Evolutionary conservation across 2,329 filamentous ascomycete genomes (phyloP).

Genomic region (Trichoderma koningii): DNA sequence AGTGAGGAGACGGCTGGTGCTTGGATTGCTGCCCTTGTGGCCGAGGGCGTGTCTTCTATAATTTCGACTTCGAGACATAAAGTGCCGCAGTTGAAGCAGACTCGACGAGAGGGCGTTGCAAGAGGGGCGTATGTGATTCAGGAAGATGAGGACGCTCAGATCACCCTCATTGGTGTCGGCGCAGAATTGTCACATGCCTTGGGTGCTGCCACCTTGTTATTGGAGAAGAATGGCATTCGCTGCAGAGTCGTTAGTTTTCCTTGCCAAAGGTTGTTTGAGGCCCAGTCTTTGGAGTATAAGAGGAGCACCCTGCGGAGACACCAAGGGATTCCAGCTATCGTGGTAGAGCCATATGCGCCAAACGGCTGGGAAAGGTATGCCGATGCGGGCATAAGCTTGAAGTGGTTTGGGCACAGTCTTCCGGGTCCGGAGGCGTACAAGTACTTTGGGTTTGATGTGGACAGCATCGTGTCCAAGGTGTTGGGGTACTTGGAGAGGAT

Average conservation of each 20-base stretch:
- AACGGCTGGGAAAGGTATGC: slow-evolving; percentile 20
- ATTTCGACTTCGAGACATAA: slow-evolving; percentile 50
- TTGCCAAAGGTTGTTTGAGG: slow-evolving; percentile 44
- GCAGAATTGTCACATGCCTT: slow-evolving; percentile 46
- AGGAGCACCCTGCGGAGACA: neutral
- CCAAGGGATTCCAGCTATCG: neutral
- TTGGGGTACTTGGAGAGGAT: neutral
- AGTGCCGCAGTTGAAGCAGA: slow-evolving; percentile 36
- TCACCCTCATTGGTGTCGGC: slow-evolving; percentile 48
- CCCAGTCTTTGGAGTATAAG: slow-evolving; percentile 7
- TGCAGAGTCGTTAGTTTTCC: slow-evolving; percentile 45
- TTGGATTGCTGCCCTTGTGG: slow-evolving; percentile 51
- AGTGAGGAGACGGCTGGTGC: slow-evolving; percentile 60
- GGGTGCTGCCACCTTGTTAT: slow-evolving; percentile 41
- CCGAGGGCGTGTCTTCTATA: slow-evolving; percentile 46
- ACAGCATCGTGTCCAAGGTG: slow-evolving; percentile 4
- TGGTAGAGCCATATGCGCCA: slow-evolving; percentile 5
- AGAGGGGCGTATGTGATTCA: slow-evolving; percentile 51
- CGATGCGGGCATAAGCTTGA: slow-evolving; percentile 6
- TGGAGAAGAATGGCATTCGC: slow-evolving; percentile 37
- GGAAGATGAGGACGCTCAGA: slow-evolving; percentile 47
- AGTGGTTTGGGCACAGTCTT: slow-evolving; percentile 6
- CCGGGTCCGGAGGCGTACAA: slow-evolving; percentile 19
- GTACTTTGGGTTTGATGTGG: slow-evolving; percentile 18
- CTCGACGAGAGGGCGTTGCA: slow-evolving; percentile 45